Evolutionary conservation across 306 rosid species (phyloP), one percentile per base, ranked within the genome.

Genomic region (Acacia acuminata): DNA sequence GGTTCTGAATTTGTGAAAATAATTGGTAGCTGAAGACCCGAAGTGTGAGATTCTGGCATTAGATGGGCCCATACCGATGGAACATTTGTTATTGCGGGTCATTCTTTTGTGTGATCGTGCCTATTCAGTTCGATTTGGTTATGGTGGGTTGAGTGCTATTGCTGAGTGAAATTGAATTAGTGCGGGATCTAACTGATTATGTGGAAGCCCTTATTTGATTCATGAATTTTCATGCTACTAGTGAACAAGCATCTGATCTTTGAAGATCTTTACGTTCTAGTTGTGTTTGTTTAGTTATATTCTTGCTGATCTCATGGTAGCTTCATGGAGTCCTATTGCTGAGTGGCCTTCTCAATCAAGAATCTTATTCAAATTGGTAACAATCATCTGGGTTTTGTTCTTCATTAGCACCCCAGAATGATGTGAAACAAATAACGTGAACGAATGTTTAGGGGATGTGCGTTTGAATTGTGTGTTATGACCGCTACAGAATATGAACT

Each of bases 341-440:
- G 68, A 44, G 40, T 71, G 55, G 47, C 48, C 22, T 67, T 42
- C 47, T 8, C 38, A 19, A 19, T 32, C 30, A 14, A 64, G 68
- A 81, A 79, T 85, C 82, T 82, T 2, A 12, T 51, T 25, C 47
- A 3, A 16, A 36, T 11, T 36, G 72, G 4, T 16, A 8, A 38
- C 73, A 24, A 77, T 34, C 19, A 40, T 19, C 48, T 38, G 27
- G 67, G 24, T 32, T 42, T 45, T 70, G 16, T 8, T 82, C 71
- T 70, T 60, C 17, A 0, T 47, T 47, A 60, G 15, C 48, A 15
- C 64, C 73, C 10, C n/a, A 5, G 13, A 69, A 77, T 81, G 67
- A 77, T 72, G 15, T 64, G 40, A 60, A 71, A 24, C 48, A 71
- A 50, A 77, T 24, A 61, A 80, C 70, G 30, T 45, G 58, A 70